phyloP scores from a whole-genome alignment of 2,329 filamentous ascomycete species.

The Aspergillus chevalieri region DNA sequence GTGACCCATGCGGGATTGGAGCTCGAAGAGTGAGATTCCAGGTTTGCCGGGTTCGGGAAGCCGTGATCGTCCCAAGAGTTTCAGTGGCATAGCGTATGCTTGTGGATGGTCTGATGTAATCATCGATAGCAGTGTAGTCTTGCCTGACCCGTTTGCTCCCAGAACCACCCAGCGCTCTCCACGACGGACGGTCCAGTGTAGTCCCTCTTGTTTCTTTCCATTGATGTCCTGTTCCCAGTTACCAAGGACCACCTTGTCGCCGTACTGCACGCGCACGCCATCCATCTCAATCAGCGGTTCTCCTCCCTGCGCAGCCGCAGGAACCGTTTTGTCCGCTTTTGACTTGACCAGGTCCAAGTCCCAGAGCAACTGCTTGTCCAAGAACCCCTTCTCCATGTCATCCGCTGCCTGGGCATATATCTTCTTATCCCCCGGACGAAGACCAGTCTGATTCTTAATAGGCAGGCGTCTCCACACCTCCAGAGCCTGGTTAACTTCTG shows the following conservation, averaged over 20 bases:
- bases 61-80: constrained; percentile 74
- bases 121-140: constrained; percentile 87
- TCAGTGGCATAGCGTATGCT: constrained; percentile 81
- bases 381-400: constrained; percentile 14
- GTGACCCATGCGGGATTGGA: constrained; percentile 84
- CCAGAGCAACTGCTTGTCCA: constrained; percentile 20
- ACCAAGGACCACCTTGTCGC: constrained; percentile 68
- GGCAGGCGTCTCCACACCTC: constrained; percentile 23
- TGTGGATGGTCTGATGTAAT: constrained; percentile 96
- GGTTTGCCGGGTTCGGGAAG: constrained; percentile 65
- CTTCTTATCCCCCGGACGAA: neutral
- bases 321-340: constrained; percentile 9
- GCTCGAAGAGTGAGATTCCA: constrained; percentile 85
- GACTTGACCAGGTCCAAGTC: constrained; percentile 17
- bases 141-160: constrained; percentile 87
- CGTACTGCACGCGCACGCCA: constrained; percentile 76
- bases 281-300: constrained; percentile 80
- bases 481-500: constrained; percentile 48
- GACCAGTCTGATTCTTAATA: neutral
- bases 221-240: constrained; percentile 63
- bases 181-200: constrained; percentile 75
- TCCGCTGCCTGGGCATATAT: constrained; percentile 9
- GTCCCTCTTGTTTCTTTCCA: constrained; percentile 51
- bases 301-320: constrained; percentile 37
- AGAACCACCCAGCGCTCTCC: constrained; percentile 90